phyloP scores from a whole-genome alignment of 306 rosid species.

The Lathyrus aphaca region DNA sequence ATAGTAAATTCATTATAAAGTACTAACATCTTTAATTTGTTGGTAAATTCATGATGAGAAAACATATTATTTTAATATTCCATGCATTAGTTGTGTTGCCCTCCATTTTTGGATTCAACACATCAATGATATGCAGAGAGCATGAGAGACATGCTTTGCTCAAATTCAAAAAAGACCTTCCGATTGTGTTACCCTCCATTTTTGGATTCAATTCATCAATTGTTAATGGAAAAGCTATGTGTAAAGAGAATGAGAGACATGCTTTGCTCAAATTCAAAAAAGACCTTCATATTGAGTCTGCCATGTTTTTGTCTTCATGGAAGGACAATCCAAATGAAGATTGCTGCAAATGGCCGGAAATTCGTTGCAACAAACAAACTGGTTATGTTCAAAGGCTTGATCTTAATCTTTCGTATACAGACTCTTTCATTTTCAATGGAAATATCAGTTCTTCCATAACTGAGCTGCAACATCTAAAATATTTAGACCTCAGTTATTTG shows the following conservation, averaged over 20 bases:
- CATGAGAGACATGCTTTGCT: no score
- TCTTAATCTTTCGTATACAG: neutral
- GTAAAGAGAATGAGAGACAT: no score
- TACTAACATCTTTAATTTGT: neutral
- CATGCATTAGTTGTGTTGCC: neutral
- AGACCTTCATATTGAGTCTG: no score
- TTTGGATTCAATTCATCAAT: no score
- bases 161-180: no score
- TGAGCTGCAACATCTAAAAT: neutral
- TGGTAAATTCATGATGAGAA: neutral
- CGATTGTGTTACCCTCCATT: no score
- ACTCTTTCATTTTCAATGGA: neutral
- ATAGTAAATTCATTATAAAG: neutral
- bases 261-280: no score
- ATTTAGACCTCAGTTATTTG: slow-evolving; percentile 3
- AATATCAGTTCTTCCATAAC: neutral
- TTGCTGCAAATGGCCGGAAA: slow-evolving; percentile 4
- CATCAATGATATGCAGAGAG: no score
- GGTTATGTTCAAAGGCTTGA: slow-evolving; percentile 11
- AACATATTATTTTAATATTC: neutral
- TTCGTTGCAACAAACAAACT: slow-evolving; percentile 24
- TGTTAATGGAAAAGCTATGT: no score
- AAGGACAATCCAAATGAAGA: slow-evolving; percentile 3
- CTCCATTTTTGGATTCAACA: neutral
- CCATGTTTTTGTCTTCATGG: no score